Percentiles rank a stretch among this genome's conserved stretches.
Evolutionary conservation across 495 filamentous ascomycete genomes (phyloP).

Genomic region (Aspergillus ostianus): DNA sequence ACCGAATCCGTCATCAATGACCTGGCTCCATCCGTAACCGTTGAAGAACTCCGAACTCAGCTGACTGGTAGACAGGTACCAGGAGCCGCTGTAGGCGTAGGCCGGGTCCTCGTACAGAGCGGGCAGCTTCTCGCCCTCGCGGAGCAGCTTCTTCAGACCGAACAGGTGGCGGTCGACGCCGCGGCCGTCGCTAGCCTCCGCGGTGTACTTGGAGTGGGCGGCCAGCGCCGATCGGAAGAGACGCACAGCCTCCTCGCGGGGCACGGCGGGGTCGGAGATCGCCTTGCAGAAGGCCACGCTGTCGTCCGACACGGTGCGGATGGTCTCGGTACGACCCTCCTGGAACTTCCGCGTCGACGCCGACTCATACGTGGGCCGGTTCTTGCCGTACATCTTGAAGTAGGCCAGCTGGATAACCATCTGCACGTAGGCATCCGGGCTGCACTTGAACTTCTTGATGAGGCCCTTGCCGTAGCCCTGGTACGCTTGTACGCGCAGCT

Average conservation of each 20-base stretch:
- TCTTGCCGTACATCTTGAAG: slow-evolving; percentile 98
- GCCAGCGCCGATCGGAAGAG: slow-evolving; percentile 80
- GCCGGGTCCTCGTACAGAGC: slow-evolving; percentile 83
- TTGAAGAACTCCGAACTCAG: slow-evolving; percentile 97
- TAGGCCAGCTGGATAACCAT: slow-evolving; percentile 99
- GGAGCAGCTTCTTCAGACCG: slow-evolving; percentile 87
- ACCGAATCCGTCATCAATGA: slow-evolving; percentile 92
- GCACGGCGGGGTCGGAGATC: slow-evolving; percentile 64
- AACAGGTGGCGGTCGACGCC: slow-evolving; percentile 97
- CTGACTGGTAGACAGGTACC: slow-evolving; percentile 88
- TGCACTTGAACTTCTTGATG: slow-evolving; percentile 99
- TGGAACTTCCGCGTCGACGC: slow-evolving; percentile 93
- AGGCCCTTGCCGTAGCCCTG: slow-evolving; percentile 97
- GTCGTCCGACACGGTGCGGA: slow-evolving; percentile 87
- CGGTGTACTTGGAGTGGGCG: slow-evolving; percentile 86
- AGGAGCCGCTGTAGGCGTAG: slow-evolving; percentile 78
- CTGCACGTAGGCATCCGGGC: slow-evolving; percentile 95
- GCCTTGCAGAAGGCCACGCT: slow-evolving; percentile 87
- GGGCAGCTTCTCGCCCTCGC: slow-evolving; percentile 78
- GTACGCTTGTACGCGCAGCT: slow-evolving; percentile 90
- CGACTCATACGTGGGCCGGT: slow-evolving; percentile 97
- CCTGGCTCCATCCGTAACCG: slow-evolving; percentile 99
- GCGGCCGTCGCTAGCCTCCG: slow-evolving; percentile 81
- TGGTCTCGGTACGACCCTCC: slow-evolving; percentile 94
- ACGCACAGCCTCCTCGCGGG: slow-evolving; percentile 61